Evolutionary conservation across 345 rosid species (phyloP).

Genomic region (Garcia nutans): DNA sequence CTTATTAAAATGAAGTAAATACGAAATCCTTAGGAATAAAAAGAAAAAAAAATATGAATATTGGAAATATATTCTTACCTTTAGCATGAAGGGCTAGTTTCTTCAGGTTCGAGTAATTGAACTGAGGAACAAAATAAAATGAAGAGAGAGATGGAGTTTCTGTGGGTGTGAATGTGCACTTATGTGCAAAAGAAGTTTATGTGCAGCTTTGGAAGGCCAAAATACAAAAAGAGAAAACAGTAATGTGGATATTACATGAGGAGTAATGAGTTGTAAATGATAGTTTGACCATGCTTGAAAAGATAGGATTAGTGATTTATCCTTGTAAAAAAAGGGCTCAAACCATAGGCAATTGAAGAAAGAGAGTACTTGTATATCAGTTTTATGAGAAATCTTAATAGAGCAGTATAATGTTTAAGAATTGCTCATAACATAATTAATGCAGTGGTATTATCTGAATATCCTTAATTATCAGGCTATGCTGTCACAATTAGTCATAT

Average conservation of each 20-base stretch:
- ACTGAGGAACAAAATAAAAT: background rate
- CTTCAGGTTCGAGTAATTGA: background rate
- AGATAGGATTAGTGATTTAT: background rate
- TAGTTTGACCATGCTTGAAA: background rate
- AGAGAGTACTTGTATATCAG: background rate
- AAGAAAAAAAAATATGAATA: background rate
- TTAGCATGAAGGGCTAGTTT: background rate
- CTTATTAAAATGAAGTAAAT: background rate
- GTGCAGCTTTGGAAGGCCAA: background rate
- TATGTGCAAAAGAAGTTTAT: background rate
- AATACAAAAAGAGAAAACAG: background rate
- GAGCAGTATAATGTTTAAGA: background rate
- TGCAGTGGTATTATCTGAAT: background rate
- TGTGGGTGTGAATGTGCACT: background rate
- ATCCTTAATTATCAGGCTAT: background rate
- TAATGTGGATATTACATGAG: background rate
- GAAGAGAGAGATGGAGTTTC: background rate
- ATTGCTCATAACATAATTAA: background rate
- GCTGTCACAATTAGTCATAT: background rate
- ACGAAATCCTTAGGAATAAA: background rate
- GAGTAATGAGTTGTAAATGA: background rate
- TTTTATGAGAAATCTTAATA: background rate
- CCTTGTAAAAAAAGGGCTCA: background rate
- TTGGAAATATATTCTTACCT: slow-evolving; percentile 2
- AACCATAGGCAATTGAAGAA: background rate